Conservation (phyloP, 768 basidiomycete genomes). For the Bullera alba region DNA sequence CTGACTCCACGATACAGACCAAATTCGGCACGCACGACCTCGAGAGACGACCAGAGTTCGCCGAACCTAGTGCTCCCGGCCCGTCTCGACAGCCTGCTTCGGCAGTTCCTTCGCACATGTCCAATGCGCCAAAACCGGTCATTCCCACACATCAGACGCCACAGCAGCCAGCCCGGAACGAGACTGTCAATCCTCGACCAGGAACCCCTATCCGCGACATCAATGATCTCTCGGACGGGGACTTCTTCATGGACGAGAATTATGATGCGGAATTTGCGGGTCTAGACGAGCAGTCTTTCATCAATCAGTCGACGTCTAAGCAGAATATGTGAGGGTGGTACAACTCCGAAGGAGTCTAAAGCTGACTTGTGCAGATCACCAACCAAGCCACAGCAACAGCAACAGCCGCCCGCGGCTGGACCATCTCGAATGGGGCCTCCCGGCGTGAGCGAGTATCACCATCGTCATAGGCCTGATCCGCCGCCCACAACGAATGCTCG, state of each 20-base stretch:
- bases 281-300: background rate
- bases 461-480: conserved; percentile 31
- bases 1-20: conserved; percentile 10
- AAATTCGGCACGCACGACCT: conserved; percentile 36
- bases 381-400: conserved; percentile 6
- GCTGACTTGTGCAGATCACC: too few relatives aligned
- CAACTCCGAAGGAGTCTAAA: too few relatives aligned
- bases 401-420: too few relatives aligned
- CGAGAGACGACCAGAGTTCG: conserved; percentile 40
- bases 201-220: conserved; percentile 16
- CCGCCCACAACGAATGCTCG: background rate
- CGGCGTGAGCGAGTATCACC: conserved; percentile 31
- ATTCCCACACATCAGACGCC: conserved; percentile 1
- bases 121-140: conserved; percentile 2
- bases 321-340: background rate
- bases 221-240: conserved; percentile 13
- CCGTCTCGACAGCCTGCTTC: conserved; percentile 14
- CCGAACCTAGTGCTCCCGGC: conserved; percentile 13
- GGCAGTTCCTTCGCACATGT: conserved; percentile 6
- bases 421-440: too few relatives aligned
- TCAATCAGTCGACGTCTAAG: background rate
- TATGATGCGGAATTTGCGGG: conserved; percentile 32
- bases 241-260: conserved; percentile 25
- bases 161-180: too few relatives aligned
- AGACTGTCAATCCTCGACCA: background rate